phyloP scores from a whole-genome alignment of 805 yeast species.

The Lipomyces sp. region DNA sequence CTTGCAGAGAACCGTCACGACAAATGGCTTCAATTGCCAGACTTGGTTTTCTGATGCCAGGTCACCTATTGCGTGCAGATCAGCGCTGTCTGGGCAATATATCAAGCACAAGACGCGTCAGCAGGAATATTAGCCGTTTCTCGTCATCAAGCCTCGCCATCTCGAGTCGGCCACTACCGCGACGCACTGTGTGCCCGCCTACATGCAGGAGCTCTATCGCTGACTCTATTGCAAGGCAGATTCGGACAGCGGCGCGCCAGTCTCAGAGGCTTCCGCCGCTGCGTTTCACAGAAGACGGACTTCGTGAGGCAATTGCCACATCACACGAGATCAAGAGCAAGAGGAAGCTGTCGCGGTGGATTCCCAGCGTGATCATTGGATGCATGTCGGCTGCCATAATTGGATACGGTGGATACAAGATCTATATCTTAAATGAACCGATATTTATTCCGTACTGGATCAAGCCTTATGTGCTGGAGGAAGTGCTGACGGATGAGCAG shows the following conservation, averaged over 20 bases:
- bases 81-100: no score
- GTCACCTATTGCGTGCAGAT: background rate
- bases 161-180: no score
- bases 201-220: no score
- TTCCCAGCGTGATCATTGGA: background rate
- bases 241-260: background rate
- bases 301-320: slow-evolving; percentile 23
- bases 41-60: background rate
- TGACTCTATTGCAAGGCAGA: no score
- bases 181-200: no score
- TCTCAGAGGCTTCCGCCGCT: slow-evolving; percentile 4
- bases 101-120: no score
- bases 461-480: slow-evolving; percentile 22
- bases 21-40: no score
- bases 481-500: slow-evolving; percentile 15
- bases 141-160: no score
- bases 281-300: slow-evolving; percentile 17
- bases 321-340: slow-evolving; percentile 3
- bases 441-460: slow-evolving; percentile 22
- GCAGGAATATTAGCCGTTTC: no score
- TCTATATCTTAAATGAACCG: slow-evolving; percentile 9
- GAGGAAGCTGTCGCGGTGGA: slow-evolving; percentile 1
- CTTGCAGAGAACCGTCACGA: no score
- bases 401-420: slow-evolving; percentile 32
- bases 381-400: slow-evolving; percentile 17